Evolutionary conservation across 805 yeast genomes (phyloP).

Genomic region (Lipomyces sp.): DNA sequence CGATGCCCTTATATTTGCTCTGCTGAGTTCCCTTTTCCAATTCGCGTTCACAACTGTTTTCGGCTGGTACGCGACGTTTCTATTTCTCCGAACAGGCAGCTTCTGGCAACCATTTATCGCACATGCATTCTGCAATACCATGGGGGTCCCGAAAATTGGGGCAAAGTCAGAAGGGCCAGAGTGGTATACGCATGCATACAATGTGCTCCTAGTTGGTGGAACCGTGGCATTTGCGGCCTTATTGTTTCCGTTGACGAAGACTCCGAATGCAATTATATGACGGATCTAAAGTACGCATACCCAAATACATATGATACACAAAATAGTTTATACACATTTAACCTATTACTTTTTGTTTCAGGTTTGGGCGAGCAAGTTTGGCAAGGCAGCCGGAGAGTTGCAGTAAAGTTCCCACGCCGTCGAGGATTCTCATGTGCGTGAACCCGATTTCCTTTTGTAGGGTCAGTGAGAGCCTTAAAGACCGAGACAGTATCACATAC

Average conservation of each 20-base stretch:
- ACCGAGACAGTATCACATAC: slow-evolving; percentile 9
- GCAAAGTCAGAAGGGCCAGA: slow-evolving; percentile 25
- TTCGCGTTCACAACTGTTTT: slow-evolving; percentile 68
- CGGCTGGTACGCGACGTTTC: slow-evolving; percentile 66
- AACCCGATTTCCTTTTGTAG: slow-evolving; percentile 69
- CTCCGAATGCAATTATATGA: slow-evolving; percentile 30
- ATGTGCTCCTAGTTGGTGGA: slow-evolving; percentile 56
- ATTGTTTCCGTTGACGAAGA: slow-evolving; percentile 42
- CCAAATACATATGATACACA: slow-evolving; percentile 15
- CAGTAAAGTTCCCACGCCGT: slow-evolving; percentile 86
- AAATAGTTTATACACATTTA: not conserved
- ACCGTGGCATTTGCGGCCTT: slow-evolving; percentile 47
- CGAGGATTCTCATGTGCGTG: slow-evolving; percentile 88
- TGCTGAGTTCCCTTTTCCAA: slow-evolving; percentile 56
- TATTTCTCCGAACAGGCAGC: slow-evolving; percentile 58
- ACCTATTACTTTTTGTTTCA: slow-evolving; percentile 5
- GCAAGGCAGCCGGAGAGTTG: slow-evolving; percentile 86
- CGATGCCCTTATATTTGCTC: slow-evolving; percentile 45
- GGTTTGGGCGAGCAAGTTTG: slow-evolving; percentile 45
- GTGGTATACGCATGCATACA: slow-evolving; percentile 42
- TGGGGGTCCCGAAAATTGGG: slow-evolving; percentile 63
- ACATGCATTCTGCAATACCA: slow-evolving; percentile 70
- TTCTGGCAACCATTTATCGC: slow-evolving; percentile 62
- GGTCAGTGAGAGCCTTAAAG: slow-evolving; percentile 7
- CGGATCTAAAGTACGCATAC: not conserved